Percentiles rank a stretch among this genome's conserved stretches.
Conservation (phyloP, 2,329 filamentous ascomycete genomes). For the Cladophialophora immunda region DNA sequence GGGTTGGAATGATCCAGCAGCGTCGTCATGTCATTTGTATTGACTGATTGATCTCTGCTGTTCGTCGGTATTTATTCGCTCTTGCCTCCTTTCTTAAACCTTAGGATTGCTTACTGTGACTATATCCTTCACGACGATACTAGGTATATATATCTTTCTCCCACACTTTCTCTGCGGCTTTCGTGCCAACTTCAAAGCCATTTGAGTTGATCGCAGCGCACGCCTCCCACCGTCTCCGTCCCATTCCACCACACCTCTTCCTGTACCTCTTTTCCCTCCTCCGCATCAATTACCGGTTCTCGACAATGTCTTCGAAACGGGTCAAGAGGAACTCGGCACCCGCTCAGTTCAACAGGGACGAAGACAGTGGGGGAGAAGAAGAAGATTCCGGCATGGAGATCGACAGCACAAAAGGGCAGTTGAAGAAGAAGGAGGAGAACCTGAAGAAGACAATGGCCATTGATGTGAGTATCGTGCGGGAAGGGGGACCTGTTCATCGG, state of each 20-base stretch:
- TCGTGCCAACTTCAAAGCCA: too few species aligned
- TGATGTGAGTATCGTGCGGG: slow-evolving; percentile 28
- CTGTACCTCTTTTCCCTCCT: too few species aligned
- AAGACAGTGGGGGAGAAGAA: not conserved
- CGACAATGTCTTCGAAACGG: not conserved
- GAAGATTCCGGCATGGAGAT: slow-evolving; percentile 2
- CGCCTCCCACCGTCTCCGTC: too few species aligned
- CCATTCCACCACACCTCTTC: too few species aligned
- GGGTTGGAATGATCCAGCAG: not conserved
- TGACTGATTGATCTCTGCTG: not conserved
- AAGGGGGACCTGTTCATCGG: too few species aligned
- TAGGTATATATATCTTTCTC: not conserved
- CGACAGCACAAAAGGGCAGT: not conserved
- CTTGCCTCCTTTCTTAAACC: not conserved
- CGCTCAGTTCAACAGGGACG: not conserved
- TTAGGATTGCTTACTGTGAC: not conserved
- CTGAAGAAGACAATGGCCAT: slow-evolving; percentile 27
- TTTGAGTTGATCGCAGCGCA: too few species aligned
- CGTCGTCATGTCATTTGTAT: not conserved
- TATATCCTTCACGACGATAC: not conserved
- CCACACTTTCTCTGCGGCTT: not conserved
- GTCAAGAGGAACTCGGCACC: not conserved
- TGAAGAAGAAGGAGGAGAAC: slow-evolving; percentile 21
- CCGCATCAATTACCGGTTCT: not conserved
- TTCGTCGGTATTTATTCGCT: not conserved